Evolutionary conservation across 768 basidiomycete genomes (phyloP).

Genomic region (Auriscalpium orientale): DNA sequence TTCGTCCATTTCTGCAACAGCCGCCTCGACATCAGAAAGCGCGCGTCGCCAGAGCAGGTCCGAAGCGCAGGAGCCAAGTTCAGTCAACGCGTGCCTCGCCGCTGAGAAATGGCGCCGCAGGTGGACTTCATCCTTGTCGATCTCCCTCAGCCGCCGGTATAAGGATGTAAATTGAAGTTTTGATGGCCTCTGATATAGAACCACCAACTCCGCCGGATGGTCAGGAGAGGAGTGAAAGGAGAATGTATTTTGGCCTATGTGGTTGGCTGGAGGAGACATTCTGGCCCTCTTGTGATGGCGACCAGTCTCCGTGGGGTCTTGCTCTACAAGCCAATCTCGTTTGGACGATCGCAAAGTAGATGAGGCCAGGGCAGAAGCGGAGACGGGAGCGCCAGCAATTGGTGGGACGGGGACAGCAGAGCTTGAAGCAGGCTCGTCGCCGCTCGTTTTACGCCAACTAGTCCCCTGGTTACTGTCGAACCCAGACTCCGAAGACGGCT

Average conservation of each 20-base stretch:
- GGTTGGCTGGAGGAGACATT: too few relatives aligned
- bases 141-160: slow-evolving; percentile 37
- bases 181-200: slow-evolving; percentile 42
- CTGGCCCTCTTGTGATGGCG: too few relatives aligned
- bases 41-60: slow-evolving; percentile 64
- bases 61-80: slow-evolving; percentile 62
- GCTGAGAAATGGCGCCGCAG: slow-evolving; percentile 37
- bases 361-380: slow-evolving; percentile 8
- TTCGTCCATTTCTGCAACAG: slow-evolving; percentile 15
- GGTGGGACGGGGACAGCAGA: slow-evolving; percentile 8
- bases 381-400: slow-evolving; percentile 6
- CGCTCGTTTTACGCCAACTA: slow-evolving; percentile 5
- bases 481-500: slow-evolving; percentile 3
- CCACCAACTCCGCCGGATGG: slow-evolving; percentile 41
- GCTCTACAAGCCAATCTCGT: not conserved
- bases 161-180: slow-evolving; percentile 33
- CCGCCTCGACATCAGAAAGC: slow-evolving; percentile 31
- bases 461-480: slow-evolving; percentile 10
- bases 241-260: too few relatives aligned
- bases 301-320: not conserved
- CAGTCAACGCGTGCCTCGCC: slow-evolving; percentile 38
- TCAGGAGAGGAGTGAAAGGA: not conserved
- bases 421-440: slow-evolving; percentile 13
- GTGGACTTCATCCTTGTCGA: slow-evolving; percentile 33
- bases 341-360: not conserved